Conservation (phyloP, 2,329 filamentous ascomycete genomes). For the Fonsecaea nubica region DNA sequence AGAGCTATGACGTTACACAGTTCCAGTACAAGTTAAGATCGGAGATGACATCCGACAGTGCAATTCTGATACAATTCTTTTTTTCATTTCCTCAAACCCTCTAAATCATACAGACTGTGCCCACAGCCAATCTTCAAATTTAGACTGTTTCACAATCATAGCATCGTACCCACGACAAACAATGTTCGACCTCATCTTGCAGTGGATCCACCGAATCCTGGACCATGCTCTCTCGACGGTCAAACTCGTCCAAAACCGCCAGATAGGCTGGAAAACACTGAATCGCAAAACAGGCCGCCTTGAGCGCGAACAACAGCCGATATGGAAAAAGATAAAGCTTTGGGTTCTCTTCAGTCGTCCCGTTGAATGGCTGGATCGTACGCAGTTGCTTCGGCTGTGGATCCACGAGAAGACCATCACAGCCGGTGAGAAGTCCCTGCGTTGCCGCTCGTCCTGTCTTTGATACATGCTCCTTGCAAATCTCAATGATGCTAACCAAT, state of each 20-base stretch:
- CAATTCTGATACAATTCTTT: not conserved
- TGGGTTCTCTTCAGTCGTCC: constrained; percentile 52
- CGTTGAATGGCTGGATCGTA: constrained; percentile 51
- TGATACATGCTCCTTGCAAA: not conserved
- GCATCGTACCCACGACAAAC: not conserved
- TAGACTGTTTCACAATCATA: not conserved
- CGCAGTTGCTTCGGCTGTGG: constrained; percentile 47
- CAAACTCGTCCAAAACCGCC: constrained; percentile 42
- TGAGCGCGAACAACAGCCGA: constrained; percentile 50
- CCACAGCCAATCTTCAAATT: not conserved
- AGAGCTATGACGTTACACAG: not conserved
- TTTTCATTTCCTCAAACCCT: not conserved
- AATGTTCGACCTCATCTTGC: constrained; percentile 4
- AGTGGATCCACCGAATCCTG: constrained; percentile 1
- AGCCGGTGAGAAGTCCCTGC: constrained; percentile 38
- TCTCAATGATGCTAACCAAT: constrained; percentile 10
- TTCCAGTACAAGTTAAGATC: not conserved
- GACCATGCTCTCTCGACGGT: constrained; percentile 8
- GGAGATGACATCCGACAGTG: not conserved
- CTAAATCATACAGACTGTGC: not conserved
- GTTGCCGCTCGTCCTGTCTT: not conserved
- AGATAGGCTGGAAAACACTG: constrained; percentile 45
- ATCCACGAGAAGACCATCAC: constrained; percentile 48
- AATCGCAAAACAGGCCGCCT: constrained; percentile 46
- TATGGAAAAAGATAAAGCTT: constrained; percentile 52